Conservation (phyloP, 2,329 filamentous ascomycete species). For the Coleophoma eucalyptorum region DNA sequence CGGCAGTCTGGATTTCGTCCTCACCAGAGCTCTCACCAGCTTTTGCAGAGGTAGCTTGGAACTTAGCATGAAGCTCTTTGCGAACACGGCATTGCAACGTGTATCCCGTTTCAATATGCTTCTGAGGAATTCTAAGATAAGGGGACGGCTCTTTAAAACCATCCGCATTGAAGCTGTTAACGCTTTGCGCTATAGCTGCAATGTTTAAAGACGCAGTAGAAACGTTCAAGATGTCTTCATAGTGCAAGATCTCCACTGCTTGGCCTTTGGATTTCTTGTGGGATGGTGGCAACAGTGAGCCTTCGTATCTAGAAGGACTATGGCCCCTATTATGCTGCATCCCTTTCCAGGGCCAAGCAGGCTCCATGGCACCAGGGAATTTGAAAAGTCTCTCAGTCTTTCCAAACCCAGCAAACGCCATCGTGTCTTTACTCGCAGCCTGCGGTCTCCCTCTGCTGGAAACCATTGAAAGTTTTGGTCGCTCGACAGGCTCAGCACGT, state of each 20-base stretch:
- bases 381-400: slow-evolving; percentile 36
- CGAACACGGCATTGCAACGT: slow-evolving; percentile 47
- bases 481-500: slow-evolving; percentile 9
- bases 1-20: slow-evolving; percentile 30
- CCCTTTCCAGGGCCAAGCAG: slow-evolving; percentile 68
- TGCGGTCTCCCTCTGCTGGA: slow-evolving; percentile 10
- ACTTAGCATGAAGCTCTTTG: slow-evolving; percentile 34
- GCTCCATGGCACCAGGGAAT: slow-evolving; percentile 61
- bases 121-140: slow-evolving; percentile 49
- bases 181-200: slow-evolving; percentile 7
- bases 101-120: slow-evolving; percentile 54
- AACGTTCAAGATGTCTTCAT: slow-evolving; percentile 22
- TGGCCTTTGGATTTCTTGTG: slow-evolving; percentile 24
- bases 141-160: slow-evolving; percentile 37
- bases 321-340: slow-evolving; percentile 59
- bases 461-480: not conserved
- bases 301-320: not conserved
- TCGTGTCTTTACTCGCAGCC: not conserved
- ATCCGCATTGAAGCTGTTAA: slow-evolving; percentile 21
- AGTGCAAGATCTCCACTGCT: slow-evolving; percentile 14
- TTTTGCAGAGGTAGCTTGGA: not conserved
- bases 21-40: slow-evolving; percentile 24
- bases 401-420: slow-evolving; percentile 17
- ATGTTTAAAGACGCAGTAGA: slow-evolving; percentile 17
- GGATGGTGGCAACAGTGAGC: not conserved